These are phyloP conservation scores for Aspergillaceae sp. DNA, from an alignment of 2,329 filamentous ascomycete species.

Conservation along the genomic window DNA sequence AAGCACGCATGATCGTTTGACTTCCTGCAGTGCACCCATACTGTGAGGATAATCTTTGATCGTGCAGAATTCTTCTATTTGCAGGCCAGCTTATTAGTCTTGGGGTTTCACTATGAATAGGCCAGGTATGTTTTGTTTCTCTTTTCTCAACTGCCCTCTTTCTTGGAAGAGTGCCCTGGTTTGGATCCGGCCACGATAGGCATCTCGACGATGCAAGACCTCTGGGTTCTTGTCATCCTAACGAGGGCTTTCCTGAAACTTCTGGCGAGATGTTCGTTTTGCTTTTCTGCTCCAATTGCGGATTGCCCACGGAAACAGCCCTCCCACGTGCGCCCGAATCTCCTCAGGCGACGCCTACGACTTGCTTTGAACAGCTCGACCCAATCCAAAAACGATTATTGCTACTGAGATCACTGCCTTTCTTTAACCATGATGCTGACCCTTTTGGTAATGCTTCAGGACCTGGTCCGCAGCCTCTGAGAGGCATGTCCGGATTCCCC, in stretches of 20 bases:
- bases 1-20: background rate
- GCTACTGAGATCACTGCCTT: slow-evolving; percentile 3
- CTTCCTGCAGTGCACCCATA: background rate
- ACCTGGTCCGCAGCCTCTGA: slow-evolving; percentile 43
- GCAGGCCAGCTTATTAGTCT: slow-evolving; percentile 8
- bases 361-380: background rate
- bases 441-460: slow-evolving; percentile 24
- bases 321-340: slow-evolving; percentile 18
- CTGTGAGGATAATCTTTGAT: background rate
- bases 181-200: slow-evolving; percentile 9
- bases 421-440: slow-evolving; percentile 8
- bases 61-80: background rate
- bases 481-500: slow-evolving; percentile 48
- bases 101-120: slow-evolving; percentile 37
- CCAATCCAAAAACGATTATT: background rate
- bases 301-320: slow-evolving; percentile 6
- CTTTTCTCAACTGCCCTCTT: slow-evolving; percentile 15
- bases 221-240: background rate
- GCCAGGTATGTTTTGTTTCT: slow-evolving; percentile 35
- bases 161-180: slow-evolving; percentile 6
- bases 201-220: background rate
- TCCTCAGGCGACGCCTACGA: background rate
- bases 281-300: slow-evolving; percentile 14
- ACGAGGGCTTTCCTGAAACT: background rate
- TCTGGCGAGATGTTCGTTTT: slow-evolving; percentile 1